These are phyloP conservation scores for Ophiostoma novo-ulmi DNA, from an alignment of 2,329 filamentous ascomycete species.

Conservation along the genomic window DNA sequence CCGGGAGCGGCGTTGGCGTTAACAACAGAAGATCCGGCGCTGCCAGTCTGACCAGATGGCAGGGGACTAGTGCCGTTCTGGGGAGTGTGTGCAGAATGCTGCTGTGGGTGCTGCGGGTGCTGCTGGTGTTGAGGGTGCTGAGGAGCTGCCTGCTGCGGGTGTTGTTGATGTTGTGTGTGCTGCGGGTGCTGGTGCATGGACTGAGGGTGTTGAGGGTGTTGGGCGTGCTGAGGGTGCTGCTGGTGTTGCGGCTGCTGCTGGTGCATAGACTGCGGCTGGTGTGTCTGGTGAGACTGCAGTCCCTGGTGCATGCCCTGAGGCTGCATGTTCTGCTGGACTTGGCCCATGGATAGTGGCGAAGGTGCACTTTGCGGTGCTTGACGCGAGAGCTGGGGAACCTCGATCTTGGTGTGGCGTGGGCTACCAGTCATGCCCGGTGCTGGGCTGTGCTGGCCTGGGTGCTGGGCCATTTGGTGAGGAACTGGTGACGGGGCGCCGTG, in stretches of 20 bases:
- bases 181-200: constrained; percentile 23
- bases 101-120: constrained; percentile 31
- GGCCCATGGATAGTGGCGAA: constrained; percentile 28
- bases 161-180: constrained; percentile 26
- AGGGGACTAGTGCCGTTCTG: constrained; percentile 27
- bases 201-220: constrained; percentile 17
- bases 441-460: constrained; percentile 53
- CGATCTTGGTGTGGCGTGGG: constrained; percentile 58
- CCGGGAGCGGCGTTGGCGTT: constrained; percentile 91
- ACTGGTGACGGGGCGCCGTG: constrained; percentile 43
- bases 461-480: constrained; percentile 55
- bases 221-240: constrained; percentile 20
- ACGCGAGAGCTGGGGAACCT: constrained; percentile 60
- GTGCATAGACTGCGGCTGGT: constrained; percentile 22
- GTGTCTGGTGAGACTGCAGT: constrained; percentile 19
- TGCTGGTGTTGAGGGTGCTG: constrained; percentile 23
- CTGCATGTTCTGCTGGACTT: constrained; percentile 33
- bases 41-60: constrained; percentile 20
- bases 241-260: constrained; percentile 21
- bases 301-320: constrained; percentile 37
- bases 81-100: constrained; percentile 15
- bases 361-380: constrained; percentile 34
- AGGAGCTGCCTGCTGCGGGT: constrained; percentile 27
- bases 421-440: constrained; percentile 55
- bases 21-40: constrained; percentile 36